Base-by-base conservation (phyloP, 441 rosid genomes). In the Pelargonium australe region DNA sequence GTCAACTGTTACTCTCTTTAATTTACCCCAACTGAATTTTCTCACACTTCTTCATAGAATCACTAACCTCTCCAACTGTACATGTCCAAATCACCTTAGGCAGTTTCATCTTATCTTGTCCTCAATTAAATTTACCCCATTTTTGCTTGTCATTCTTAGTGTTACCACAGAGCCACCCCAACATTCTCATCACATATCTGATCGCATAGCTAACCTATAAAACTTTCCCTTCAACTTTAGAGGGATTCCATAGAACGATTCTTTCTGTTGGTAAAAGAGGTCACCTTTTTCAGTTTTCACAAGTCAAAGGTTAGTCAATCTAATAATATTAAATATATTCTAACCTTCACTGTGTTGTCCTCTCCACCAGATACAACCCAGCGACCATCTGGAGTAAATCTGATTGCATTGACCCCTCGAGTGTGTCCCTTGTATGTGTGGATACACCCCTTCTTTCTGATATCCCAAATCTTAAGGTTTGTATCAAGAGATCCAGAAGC, bases 341-440 rank as follows among this genome's bases (percentile, higher is more conserved):
- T 65, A 77, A 90, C 99, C 97, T 95, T 95, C 31, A 95, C 93
- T 53, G 89, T 81, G 72, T 92, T 88, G 86, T 95, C 99, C 79
- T 95, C 96, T 68, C 99, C 99, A 66, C 99, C 97, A 25, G 99
- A 92, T 44, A 95, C 98, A 81, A 95, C 87, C 99, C 99, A 95
- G 44, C 98, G 97, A 63, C 99, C 99, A 80, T 95, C 97, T 49
- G 97, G 99, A 63, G 98, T 90, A 75, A 92, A 95, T 83, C 99
- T 90, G 69, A 92, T 89, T 63, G 93, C 92, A 85, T 78, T 95
- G 80, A 95, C 94, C 20, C 99, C 99, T 70, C 99, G 88, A 63
- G 94, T 89, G 77, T 89, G 99, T 70, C 98, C 99, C 79, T 95
- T 92, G 85, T 92, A 92, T 7, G 99, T 92, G 82, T 95, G 99